Base-by-base conservation (phyloP, 2,329 filamentous ascomycete species). In the Capronia epimyces region DNA sequence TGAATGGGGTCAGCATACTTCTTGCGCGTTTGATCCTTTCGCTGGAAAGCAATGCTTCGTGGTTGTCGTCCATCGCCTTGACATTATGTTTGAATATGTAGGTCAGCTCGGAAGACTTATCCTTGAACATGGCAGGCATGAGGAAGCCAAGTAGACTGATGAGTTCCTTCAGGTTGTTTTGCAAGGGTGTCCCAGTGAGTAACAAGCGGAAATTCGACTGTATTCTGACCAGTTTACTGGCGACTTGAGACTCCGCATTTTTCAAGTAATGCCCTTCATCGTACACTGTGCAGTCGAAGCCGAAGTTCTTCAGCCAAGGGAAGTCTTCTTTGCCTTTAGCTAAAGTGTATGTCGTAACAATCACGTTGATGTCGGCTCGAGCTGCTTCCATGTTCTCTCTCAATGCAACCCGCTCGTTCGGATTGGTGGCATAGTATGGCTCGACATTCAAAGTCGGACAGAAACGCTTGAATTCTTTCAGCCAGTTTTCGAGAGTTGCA, bases 191-290 rank as follows among this genome's bases (percentile, higher is more conserved):
- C 36, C 93, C 93, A 22, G 84, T 88, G 21, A 98, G 78, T 3
- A 98, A 76, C 44, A 98, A 79, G 55, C 89, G 83, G 77, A 93
- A 96, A n/a, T 81, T 73, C 0, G 89, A 84, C 0, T 79, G 79
- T 47, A 98, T 89, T 29, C 80, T 78, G 63, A 87, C 82, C 46
- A 97, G 75, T 53, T 87, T 84, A 62, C 82, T 80, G 67, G 96
- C 96, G 4, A 88, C 78, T 46, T 87, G 82, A 0, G 90, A 94
- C 41, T 83, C 82, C 2, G 84, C 83, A 65, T 95, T 97, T 71
- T 95, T 95, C 66, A 98, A 74, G 63, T 88, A 83, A 69, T 98
- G 93, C 0, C 91, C 93, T 69, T 98, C 93, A 64, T 98, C 93
- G 63, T 89, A 98, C 9, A 98, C 84, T 60, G 79, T 82, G 22